Base-by-base conservation (phyloP, 305 asterid species). In the Solanum aculeatissimum region DNA sequence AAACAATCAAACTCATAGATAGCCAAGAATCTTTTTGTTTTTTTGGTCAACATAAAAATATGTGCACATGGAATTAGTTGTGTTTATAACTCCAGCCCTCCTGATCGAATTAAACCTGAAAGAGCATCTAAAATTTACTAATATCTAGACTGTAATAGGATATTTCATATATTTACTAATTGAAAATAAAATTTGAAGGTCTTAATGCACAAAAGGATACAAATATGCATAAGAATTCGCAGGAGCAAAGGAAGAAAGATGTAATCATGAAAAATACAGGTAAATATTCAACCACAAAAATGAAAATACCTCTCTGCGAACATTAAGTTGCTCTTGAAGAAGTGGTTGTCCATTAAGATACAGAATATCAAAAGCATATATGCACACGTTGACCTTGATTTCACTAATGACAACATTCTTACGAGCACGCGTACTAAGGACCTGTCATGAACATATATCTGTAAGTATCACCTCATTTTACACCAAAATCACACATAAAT, bases 321-420 rank as follows among this genome's bases (percentile, higher is more conserved):
- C 89, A 78, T 86, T 85, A 27, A 97, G 97, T 84, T 95, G 98
- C 85, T 94, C 98, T 83, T 93, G 97, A 65, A 97, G 89, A 89
- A 95, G 98, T 86, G 91, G 89, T 88, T 92, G 93, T 70, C 99
- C 98, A 84, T 97, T 90, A 21, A 97, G 89, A 90, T 93, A 94
- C 89, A 97, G 92, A 81, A 97, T 91, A 86, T 97, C 99, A 83
- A 97, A 97, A 51, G 99, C 98, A 91, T 32, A 97, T 88, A 94
- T 92, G 93, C 97, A 95, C 66, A 97, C 98, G 10, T 88, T 87
- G 89, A 97, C 98, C 91, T 94, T 94, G 87, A 94, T 95, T 38
- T 94, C 98, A 80, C 86, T 87, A 88, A 91, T 79, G 82, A 86
- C 90, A 84, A 95, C 99, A 91, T 97, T 95, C 88, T 97, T 97